phyloP scores from a whole-genome alignment of 352 stramenopile genomes.

The Globisporangium echinulatum region DNA sequence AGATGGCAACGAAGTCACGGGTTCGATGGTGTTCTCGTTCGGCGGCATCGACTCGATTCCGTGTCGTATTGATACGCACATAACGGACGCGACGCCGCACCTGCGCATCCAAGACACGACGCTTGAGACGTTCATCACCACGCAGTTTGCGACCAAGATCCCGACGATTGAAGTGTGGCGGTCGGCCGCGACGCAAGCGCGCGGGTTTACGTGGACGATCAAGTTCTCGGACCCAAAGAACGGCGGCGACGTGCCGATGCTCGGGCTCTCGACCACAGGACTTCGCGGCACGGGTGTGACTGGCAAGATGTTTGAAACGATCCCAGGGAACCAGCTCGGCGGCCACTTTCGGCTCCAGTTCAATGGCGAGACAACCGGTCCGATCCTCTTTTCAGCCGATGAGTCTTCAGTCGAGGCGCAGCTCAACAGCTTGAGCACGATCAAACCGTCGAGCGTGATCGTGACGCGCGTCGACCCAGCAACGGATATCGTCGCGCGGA shows the following conservation, averaged over 20 bases:
- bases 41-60: slow-evolving; percentile 23
- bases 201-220: slow-evolving; percentile 81
- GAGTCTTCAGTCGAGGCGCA: slow-evolving; percentile 79
- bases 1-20: slow-evolving; percentile 90
- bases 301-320: slow-evolving; percentile 57
- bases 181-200: slow-evolving; percentile 52
- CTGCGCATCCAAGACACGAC: slow-evolving; percentile 22
- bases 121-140: slow-evolving; percentile 35
- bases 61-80: slow-evolving; percentile 42
- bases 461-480: slow-evolving; percentile 58
- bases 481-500: slow-evolving; percentile 21
- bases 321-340: slow-evolving; percentile 85
- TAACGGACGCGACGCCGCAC: slow-evolving; percentile 21
- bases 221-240: slow-evolving; percentile 45
- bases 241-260: slow-evolving; percentile 80
- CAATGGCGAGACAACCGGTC: slow-evolving; percentile 90
- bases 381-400: slow-evolving; percentile 84
- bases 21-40: slow-evolving; percentile 68
- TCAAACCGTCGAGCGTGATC: slow-evolving; percentile 88
- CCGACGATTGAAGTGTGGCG: slow-evolving; percentile 45
- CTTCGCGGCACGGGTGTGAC: slow-evolving; percentile 28
- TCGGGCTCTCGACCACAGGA: slow-evolving; percentile 27
- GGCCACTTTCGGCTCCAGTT: slow-evolving; percentile 93
- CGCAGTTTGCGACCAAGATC: slow-evolving; percentile 28
- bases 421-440: slow-evolving; percentile 90